Conservation (phyloP, 768 basidiomycete species). For the Candolleomyces aberdarensis region DNA sequence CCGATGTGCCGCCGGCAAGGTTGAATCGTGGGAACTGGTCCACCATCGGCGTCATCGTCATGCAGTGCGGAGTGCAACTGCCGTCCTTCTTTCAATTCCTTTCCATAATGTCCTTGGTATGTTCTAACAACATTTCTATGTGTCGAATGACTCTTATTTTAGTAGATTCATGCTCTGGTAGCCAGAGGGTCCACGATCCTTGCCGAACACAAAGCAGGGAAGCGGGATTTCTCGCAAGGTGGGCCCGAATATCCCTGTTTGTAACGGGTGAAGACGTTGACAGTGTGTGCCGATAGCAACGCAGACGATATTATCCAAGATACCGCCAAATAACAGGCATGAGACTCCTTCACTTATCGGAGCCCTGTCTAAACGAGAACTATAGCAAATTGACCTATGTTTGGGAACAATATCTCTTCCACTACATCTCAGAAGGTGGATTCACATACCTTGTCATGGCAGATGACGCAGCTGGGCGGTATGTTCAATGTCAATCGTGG, state of each 20-base stretch:
- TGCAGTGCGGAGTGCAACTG: not conserved
- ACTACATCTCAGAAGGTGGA: conserved; percentile 88
- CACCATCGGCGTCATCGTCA: not conserved
- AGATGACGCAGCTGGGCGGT: conserved; percentile 90
- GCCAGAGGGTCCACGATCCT: conserved; percentile 75
- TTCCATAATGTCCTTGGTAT: conserved; percentile 30
- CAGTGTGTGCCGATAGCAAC: conserved; percentile 47
- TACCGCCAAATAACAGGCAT: conserved; percentile 84
- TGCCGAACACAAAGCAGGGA: conserved; percentile 81
- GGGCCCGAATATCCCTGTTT: conserved; percentile 12
- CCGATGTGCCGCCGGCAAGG: no score
- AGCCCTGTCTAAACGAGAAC: not conserved
- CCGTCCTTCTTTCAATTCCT: not conserved
- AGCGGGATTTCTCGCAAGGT: conserved; percentile 90
- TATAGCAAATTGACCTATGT: conserved; percentile 78
- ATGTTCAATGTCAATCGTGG: conserved; percentile 19
- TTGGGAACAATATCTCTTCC: conserved; percentile 92
- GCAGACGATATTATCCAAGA: conserved; percentile 89
- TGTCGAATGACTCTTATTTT: not conserved
- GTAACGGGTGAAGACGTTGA: not conserved
- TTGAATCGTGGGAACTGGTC: no score
- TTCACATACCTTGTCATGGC: conserved; percentile 92
- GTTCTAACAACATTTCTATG: not conserved
- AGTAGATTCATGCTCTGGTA: conserved; percentile 80
- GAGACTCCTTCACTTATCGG: conserved; percentile 11